A percentile compares a stretch with the other conserved stretches of the same genome.
Evolutionary conservation across 2,329 filamentous ascomycete genomes (phyloP).

Genomic region (Chrysoporthe puriensis): DNA sequence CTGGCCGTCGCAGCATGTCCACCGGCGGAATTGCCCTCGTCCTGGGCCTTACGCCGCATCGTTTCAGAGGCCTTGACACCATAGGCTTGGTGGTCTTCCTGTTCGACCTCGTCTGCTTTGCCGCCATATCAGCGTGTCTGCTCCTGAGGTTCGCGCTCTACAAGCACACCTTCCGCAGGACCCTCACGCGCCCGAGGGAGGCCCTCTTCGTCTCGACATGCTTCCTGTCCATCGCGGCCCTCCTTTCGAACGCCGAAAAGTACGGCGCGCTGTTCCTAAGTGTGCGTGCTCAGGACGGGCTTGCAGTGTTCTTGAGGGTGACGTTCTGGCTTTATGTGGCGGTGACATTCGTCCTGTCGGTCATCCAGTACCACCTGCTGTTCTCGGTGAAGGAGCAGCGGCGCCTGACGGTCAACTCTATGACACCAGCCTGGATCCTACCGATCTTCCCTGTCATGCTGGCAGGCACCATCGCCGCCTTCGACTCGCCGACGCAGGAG

Average conservation of each 20-base stretch:
- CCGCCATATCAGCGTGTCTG: conserved; percentile 38
- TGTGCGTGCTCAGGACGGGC: conserved; percentile 49
- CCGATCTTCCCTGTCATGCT: conserved; percentile 68
- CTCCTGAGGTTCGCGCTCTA: conserved; percentile 49
- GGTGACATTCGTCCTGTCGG: conserved; percentile 54
- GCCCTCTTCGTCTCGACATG: conserved; percentile 64
- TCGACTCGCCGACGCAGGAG: conserved; percentile 54
- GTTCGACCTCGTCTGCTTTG: conserved; percentile 53
- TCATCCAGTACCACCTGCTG: conserved; percentile 61
- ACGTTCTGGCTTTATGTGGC: conserved; percentile 66
- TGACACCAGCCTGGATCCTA: conserved; percentile 66
- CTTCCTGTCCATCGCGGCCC: conserved; percentile 63
- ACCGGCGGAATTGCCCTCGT: conserved; percentile 38
- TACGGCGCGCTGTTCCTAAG: conserved; percentile 50
- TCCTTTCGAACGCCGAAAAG: conserved; percentile 55
- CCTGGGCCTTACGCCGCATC: conserved; percentile 36
- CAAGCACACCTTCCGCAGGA: conserved; percentile 47
- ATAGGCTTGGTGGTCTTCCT: conserved; percentile 57
- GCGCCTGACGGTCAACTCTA: conserved; percentile 50
- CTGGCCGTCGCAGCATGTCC: conserved; percentile 33
- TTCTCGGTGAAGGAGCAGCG: conserved; percentile 52
- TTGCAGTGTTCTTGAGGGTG: conserved; percentile 55
- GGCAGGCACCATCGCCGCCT: conserved; percentile 60
- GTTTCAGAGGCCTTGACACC: conserved; percentile 51
- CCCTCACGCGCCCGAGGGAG: conserved; percentile 54